Evolutionary conservation across 2,329 filamentous ascomycete genomes (phyloP), one percentile per base, ranked within the genome.

Genomic region (Colletotrichum abscissum): DNA sequence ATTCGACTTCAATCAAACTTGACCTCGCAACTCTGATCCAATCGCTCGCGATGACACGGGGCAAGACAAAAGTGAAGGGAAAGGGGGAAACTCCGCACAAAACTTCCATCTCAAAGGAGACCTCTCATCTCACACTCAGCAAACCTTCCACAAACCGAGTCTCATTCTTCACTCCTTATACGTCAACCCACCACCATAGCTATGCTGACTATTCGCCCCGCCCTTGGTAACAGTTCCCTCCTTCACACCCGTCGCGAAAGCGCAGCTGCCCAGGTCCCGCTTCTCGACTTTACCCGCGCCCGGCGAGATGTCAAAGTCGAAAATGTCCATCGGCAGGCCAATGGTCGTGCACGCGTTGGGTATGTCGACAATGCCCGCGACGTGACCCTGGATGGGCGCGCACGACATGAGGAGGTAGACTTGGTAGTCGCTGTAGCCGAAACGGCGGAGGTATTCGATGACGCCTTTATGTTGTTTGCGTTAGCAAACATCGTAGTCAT

Each of bases 261-360:
- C 94, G 81, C 94, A 97, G 54, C 80, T 85, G 1, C 78, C 79
- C 22, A 80, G 85, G 3, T 77, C 73, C 1, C 75, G 65, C 70
- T 76, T 78, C 24, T 75, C 75, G 9, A 88, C 89, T 7, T 88
- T 86, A 5, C 86, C 86, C 69, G 88, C 87, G 2, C 74, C 77
- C 0, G 95, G 94, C 59, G 91, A 90, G 76, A 98, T 96, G 80
- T 98, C 95, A 82, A 98, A 97, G 79, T 97, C 94, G 78, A 98
- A 98, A 66, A 98, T 97, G 83, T 98, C 95, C 87, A 97, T 94
- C 1, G 95, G 95, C 67, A 98, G 80, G 0, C 95, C 95, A 72
- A 98, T 86, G 0, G 95, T 98, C 4, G 95, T 97, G 80, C 95
- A 98, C 0, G 93, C 94, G 80, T 98, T 97, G 0, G 95, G 95